phyloP scores from a whole-genome alignment of 202 grass and related monocot species.

The Digitaria exilis region DNA sequence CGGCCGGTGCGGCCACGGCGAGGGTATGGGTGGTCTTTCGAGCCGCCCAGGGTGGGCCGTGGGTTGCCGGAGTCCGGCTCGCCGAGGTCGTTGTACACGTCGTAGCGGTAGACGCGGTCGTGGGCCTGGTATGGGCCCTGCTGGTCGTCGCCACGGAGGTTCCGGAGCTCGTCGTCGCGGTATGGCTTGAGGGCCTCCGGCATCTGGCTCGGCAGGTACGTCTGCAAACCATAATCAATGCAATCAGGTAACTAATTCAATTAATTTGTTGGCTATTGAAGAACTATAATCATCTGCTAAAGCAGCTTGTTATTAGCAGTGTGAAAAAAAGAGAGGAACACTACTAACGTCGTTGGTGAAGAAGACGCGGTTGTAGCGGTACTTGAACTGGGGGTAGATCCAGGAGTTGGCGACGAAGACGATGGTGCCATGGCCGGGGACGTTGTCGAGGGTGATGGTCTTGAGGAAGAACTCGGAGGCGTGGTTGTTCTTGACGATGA shows the following conservation, averaged over 20 bases:
- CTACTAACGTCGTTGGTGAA: constrained; percentile 9
- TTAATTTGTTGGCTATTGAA: not conserved
- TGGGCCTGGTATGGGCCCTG: constrained; percentile 34
- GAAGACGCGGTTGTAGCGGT: constrained; percentile 16
- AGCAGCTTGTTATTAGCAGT: too few relatives aligned
- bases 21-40: not conserved
- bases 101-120: constrained; percentile 60
- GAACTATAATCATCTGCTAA: too few relatives aligned
- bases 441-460: constrained; percentile 1
- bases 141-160: constrained; percentile 50
- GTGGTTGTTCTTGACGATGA: constrained; percentile 64
- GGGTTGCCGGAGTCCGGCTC: constrained; percentile 11
- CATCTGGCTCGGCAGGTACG: constrained; percentile 47
- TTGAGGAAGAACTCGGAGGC: constrained; percentile 25
- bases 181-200: constrained; percentile 38
- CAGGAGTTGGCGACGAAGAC: constrained; percentile 12
- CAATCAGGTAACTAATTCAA: too few relatives aligned
- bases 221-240: constrained; percentile 5
- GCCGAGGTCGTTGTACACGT: constrained; percentile 59
- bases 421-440: not conserved
- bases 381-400: not conserved
- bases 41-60: constrained; percentile 47
- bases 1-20: not conserved
- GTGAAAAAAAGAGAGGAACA: too few relatives aligned
- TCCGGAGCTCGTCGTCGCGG: constrained; percentile 51